phyloP scores from a whole-genome alignment of 1,284 basidiomycete genomes.

The Leccinum ponderosum region DNA sequence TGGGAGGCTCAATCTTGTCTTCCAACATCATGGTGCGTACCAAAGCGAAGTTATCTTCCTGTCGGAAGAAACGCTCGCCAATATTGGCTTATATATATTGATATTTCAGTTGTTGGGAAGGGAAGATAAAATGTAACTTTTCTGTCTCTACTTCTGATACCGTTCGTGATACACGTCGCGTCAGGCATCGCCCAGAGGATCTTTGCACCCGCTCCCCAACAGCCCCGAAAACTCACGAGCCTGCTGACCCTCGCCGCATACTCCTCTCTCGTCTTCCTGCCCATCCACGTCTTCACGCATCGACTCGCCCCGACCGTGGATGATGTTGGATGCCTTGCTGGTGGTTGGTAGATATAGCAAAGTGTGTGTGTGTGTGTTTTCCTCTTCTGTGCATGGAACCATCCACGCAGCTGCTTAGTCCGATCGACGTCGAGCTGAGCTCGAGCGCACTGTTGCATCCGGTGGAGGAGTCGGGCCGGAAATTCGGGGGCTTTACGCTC shows the following conservation, averaged over 20 bases:
- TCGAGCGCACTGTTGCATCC: too few species aligned
- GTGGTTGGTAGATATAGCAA: too few species aligned
- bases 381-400: too few species aligned
- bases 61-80: background rate
- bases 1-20: conserved; percentile 65
- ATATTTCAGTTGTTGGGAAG: conserved; percentile 62
- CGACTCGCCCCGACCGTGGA: conserved; percentile 43
- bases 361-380: too few species aligned
- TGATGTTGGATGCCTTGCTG: too few species aligned
- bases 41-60: background rate
- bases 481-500: too few species aligned
- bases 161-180: conserved; percentile 57
- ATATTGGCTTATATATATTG: background rate
- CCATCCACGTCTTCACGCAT: conserved; percentile 65
- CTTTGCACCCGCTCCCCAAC: conserved; percentile 36
- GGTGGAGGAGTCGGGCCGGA: too few species aligned
- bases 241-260: conserved; percentile 59
- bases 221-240: conserved; percentile 43
- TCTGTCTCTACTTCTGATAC: conserved; percentile 51
- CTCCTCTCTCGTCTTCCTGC: conserved; percentile 51
- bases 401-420: too few species aligned
- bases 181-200: conserved; percentile 57
- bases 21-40: conserved; percentile 67
- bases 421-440: too few species aligned
- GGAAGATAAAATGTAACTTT: conserved; percentile 48